Evolutionary conservation across 1,284 basidiomycete species (phyloP), one percentile per base, ranked within the genome.

Genomic region (Rhizopogon hawkerae): DNA sequence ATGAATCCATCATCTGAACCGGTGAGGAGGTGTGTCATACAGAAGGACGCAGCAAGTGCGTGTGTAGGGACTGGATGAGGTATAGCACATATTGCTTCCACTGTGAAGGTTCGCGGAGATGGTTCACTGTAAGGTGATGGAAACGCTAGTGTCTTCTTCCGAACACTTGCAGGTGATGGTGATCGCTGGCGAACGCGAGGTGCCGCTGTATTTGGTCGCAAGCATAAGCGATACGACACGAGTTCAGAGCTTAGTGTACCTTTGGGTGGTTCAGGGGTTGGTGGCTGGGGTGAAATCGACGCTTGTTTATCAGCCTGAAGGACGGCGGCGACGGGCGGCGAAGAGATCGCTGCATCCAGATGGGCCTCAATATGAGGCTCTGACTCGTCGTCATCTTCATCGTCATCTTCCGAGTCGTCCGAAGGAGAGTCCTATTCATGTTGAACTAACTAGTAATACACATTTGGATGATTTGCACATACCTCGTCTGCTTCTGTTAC

Each of bases 1-100:
- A 98, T 85, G 59, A 92, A 93, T 8, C 94, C 94, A 66, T 98
- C 94, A 54, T 93, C 85, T 8, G 90, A 91, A 35, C 93, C 94
- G 3, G 92, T 92, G 41, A 97, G 69, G 10, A 97, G 74, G 61
- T 94, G 91, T 23, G 87, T 83, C 75, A 92, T 83, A 67, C 94
- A 96, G n/a, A 79, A 69, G 0, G 90, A 90, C 3, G 89, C 74
- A 1, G 92, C 85, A 18, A 97, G 78, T 10, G 89, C 78, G 68
- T 96, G 90, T 0, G 91, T 92, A 3, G 92, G 85, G 2, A 80
- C 79, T 1, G 91, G 90, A 57, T 96, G 89, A 0, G 93, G 91
- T 45, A 95, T 83, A 11, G 92, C 92, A 55, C 89, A 91, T 52
- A 95, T 81, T 11, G 94, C 92, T 67, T 96, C 93, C n/a, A 97